Conservation (phyloP, 768 basidiomycete genomes). For the Boletus huronensis region DNA sequence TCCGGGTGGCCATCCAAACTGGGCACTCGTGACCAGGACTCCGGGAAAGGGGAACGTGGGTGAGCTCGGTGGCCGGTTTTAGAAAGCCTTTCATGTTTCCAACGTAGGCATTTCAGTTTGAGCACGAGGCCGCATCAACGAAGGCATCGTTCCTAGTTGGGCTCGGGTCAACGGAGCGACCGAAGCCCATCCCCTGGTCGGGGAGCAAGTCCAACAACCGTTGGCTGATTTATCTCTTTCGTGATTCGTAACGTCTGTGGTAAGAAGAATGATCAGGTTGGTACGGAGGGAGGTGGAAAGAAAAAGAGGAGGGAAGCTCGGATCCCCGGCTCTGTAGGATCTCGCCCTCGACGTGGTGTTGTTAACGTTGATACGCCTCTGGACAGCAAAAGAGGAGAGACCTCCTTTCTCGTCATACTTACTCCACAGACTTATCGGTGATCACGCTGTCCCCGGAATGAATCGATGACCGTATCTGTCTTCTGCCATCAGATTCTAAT, state of each 20-base stretch:
- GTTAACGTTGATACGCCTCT: neutral
- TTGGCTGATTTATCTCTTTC: conserved; percentile 63
- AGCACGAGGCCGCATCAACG: conserved; percentile 55
- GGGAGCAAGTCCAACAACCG: conserved; percentile 44
- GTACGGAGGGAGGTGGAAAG: neutral
- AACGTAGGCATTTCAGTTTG: conserved; percentile 43
- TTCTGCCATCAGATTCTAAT: neutral
- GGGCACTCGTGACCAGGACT: neutral
- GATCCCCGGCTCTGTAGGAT: neutral
- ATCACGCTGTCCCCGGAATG: conserved; percentile 1
- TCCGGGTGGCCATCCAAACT: neutral
- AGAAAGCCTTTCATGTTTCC: conserved; percentile 4
- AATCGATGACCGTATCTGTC: neutral
- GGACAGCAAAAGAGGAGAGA: neutral
- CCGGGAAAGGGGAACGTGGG: conserved; percentile 1
- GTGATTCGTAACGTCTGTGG: neutral
- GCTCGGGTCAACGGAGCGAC: conserved; percentile 43
- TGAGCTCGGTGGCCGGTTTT: conserved; percentile 3
- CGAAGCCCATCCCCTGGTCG: conserved; percentile 41
- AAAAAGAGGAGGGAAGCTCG: neutral
- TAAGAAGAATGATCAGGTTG: neutral
- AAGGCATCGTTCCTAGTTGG: conserved; percentile 47
- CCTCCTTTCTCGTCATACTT: conserved; percentile 5
- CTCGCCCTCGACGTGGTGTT: neutral
- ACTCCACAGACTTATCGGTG: neutral